These are phyloP conservation scores for Kondoa subrosea DNA, from an alignment of 768 basidiomycete species.

Conservation along the genomic window DNA sequence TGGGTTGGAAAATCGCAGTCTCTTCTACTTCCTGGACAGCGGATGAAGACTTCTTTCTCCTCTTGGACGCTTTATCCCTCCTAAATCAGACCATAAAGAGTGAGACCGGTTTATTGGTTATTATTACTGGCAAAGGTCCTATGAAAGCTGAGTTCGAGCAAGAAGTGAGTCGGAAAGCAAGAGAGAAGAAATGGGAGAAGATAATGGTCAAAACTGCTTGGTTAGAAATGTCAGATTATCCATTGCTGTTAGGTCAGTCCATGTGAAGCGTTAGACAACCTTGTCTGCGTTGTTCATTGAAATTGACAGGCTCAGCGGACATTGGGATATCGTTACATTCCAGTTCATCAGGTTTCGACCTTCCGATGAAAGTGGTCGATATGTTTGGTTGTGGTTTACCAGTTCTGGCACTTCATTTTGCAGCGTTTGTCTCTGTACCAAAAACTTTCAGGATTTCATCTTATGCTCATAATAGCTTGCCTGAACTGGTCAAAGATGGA, in stretches of 20 bases:
- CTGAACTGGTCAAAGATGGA: constrained; percentile 70
- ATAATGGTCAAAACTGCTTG: constrained; percentile 68
- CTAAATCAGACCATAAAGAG: constrained; percentile 47
- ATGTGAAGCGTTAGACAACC: too few species aligned
- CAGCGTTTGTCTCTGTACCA: constrained; percentile 44
- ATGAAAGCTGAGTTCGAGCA: constrained; percentile 56
- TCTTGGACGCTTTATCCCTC: constrained; percentile 51
- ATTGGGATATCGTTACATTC: constrained; percentile 78
- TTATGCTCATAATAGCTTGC: constrained; percentile 40
- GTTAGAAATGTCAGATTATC: constrained; percentile 82
- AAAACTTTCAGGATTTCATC: background rate
- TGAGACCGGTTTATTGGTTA: background rate
- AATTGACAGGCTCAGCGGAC: constrained; percentile 58
- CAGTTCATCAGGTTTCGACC: constrained; percentile 72
- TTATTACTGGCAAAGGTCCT: constrained; percentile 30
- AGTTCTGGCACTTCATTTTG: constrained; percentile 73
- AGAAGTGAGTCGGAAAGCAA: constrained; percentile 41
- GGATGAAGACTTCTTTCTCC: constrained; percentile 81
- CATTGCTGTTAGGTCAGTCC: constrained; percentile 56
- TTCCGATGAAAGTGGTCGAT: constrained; percentile 98
- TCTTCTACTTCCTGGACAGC: constrained; percentile 94
- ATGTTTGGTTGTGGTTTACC: constrained; percentile 97
- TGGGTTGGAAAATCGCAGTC: background rate
- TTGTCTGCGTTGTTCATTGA: background rate
- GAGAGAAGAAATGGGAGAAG: constrained; percentile 48